A percentile compares a stretch with the other conserved stretches of the same genome.
phyloP scores from a whole-genome alignment of 1,284 basidiomycete genomes.

The Cutaneotrichosporon sp. region DNA sequence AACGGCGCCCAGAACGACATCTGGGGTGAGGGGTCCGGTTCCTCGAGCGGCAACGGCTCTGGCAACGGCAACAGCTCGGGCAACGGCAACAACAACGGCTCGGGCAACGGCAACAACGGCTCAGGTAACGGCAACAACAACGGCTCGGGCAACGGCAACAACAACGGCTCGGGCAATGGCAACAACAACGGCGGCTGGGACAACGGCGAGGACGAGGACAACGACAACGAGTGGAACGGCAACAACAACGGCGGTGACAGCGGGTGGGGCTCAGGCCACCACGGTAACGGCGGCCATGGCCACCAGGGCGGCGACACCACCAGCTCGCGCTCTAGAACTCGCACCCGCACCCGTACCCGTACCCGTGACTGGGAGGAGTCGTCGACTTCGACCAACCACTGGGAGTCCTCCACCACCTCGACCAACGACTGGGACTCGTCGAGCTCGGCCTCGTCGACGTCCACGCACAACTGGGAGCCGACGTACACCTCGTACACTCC shows the following conservation, averaged over 20 bases:
- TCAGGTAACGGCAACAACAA: not conserved
- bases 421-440: not conserved
- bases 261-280: conserved; percentile 1
- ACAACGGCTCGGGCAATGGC: no score
- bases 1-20: conserved; percentile 55
- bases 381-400: not conserved
- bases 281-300: not conserved
- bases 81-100: no score
- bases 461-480: no score
- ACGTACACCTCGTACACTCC: not conserved
- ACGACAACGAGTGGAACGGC: not conserved
- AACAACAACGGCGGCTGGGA: not conserved
- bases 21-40: conserved; percentile 22
- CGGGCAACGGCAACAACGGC: not conserved
- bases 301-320: not conserved
- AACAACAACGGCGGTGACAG: not conserved
- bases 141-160: no score
- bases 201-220: not conserved
- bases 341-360: not conserved
- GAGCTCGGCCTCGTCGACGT: no score
- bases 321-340: not conserved
- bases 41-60: not conserved
- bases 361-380: not conserved
- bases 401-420: not conserved
- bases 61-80: no score